Base-by-base conservation (phyloP, 2,329 filamentous ascomycete genomes). In the Lasiodiplodia sp. region DNA sequence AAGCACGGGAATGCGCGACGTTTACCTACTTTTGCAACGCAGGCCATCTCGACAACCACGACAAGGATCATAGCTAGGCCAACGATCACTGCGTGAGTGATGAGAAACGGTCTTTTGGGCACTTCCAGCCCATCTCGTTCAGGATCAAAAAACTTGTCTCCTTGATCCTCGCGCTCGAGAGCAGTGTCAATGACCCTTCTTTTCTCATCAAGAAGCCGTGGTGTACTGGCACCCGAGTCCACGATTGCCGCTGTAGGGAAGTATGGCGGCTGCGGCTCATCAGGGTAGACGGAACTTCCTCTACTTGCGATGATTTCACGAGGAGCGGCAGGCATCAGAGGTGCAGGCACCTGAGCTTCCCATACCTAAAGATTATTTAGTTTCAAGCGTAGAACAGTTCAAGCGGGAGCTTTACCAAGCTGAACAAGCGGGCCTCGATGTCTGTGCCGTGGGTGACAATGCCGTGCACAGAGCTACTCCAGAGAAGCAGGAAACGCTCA, bases 401-500 rank as follows among this genome's bases (percentile, higher is more conserved):
- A 11, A 31, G 14, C 10, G 53, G 25, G 4, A 21, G 1, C 1
- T n/a, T 60, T 47, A 70, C 69, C 14, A 38, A 47, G 31, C 49
- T 37, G 18, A 69, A 60, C 52, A 71, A 38, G n/a, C 25, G 57
- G 16, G 25, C 55, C 64, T 75, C 74, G 10, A 75, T 69, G 34
- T 70, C 69, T 6, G 77, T 76, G 3, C 78, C 81, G 60, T 82
- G 79, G 21, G 77, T 74, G 44, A 84, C 70, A 63, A 84, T 81
- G 67, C 79, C 75, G 52, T 78, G 77, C 16, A 82, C 71, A 40
- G 81, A 78, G 67, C 83, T 79, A 65, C 82, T 79, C 82, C 83
- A 84, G 21, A 84, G 77, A 7, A 84, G 73, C 8, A 84, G 71
- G 23, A 83, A 70, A 3, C 77, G 74, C 69, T 84, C 82, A 37